Evolutionary conservation across 768 basidiomycete species (phyloP).

Genomic region (Mycena crocata): DNA sequence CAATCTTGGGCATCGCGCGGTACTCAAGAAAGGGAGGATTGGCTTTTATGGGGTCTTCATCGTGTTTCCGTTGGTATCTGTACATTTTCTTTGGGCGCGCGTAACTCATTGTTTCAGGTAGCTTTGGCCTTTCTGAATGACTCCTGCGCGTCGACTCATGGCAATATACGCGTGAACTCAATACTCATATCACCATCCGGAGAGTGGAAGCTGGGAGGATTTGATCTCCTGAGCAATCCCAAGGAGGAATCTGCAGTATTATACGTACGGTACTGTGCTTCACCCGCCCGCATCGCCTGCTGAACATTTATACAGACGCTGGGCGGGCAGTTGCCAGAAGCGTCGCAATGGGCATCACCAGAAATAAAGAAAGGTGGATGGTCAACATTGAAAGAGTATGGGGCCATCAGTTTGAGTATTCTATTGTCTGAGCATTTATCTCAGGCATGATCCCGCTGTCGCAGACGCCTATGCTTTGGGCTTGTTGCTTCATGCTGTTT

Average conservation of each 20-base stretch:
- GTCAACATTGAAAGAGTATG: constrained; percentile 85
- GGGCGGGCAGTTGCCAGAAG: constrained; percentile 73
- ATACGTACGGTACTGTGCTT: constrained; percentile 70
- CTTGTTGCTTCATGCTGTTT: constrained; percentile 84
- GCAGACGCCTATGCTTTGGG: constrained; percentile 92
- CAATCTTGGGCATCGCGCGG: constrained; percentile 71
- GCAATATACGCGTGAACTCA: constrained; percentile 76
- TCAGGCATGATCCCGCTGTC: constrained; percentile 65
- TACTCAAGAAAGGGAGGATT: constrained; percentile 81
- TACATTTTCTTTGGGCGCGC: constrained; percentile 2
- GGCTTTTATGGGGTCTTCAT: constrained; percentile 94
- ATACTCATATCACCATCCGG: constrained; percentile 94
- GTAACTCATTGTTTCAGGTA: constrained; percentile 60
- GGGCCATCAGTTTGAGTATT: neutral
- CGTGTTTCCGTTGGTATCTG: constrained; percentile 78
- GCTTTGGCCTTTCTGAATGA: constrained; percentile 93
- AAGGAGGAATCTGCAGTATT: constrained; percentile 83
- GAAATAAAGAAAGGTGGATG: constrained; percentile 93
- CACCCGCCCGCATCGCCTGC: constrained; percentile 6
- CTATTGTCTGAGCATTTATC: constrained; percentile 6
- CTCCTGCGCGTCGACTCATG: constrained; percentile 84
- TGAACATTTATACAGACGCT: constrained; percentile 61
- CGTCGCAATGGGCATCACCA: constrained; percentile 74
- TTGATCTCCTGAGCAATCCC: constrained; percentile 88
- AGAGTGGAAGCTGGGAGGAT: constrained; percentile 97